Conservation (phyloP, 176 grass and related monocot species). For the Themeda triandra region DNA sequence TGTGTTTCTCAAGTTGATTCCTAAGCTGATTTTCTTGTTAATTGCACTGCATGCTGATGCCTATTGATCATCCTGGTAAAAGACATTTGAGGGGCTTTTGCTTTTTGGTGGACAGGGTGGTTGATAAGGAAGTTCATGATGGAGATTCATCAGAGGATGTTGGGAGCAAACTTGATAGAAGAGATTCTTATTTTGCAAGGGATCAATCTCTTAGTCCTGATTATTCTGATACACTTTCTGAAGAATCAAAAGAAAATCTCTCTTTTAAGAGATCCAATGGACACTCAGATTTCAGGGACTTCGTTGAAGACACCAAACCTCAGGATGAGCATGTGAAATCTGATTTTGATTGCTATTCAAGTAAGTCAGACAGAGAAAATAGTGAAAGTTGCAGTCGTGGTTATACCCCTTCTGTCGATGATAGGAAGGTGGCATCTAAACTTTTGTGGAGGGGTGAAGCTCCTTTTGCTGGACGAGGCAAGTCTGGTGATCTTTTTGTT, state of each 20-base stretch:
- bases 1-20: constrained; percentile 31
- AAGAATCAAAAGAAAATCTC: constrained; percentile 43
- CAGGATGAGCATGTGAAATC: constrained; percentile 37
- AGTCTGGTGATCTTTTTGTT: background rate
- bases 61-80: constrained; percentile 3
- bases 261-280: constrained; percentile 47
- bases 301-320: constrained; percentile 5
- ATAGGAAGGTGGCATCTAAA: constrained; percentile 33
- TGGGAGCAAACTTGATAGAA: constrained; percentile 24
- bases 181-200: constrained; percentile 34
- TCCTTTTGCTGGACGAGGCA: constrained; percentile 1
- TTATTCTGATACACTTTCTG: constrained; percentile 50
- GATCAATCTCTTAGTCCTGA: constrained; percentile 22
- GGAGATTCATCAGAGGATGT: constrained; percentile 15
- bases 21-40: constrained; percentile 29
- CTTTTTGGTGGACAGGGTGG: constrained; percentile 21
- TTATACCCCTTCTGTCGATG: constrained; percentile 22
- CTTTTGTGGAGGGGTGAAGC: constrained; percentile 16
- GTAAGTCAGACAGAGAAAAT: constrained; percentile 36
- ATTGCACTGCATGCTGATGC: constrained; percentile 29
- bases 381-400: background rate
- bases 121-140: constrained; percentile 18
- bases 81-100: constrained; percentile 23
- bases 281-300: constrained; percentile 28
- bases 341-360: constrained; percentile 18